Evolutionary conservation across 2,329 filamentous ascomycete species (phyloP).

Genomic region (Aspergillus uvarum): DNA sequence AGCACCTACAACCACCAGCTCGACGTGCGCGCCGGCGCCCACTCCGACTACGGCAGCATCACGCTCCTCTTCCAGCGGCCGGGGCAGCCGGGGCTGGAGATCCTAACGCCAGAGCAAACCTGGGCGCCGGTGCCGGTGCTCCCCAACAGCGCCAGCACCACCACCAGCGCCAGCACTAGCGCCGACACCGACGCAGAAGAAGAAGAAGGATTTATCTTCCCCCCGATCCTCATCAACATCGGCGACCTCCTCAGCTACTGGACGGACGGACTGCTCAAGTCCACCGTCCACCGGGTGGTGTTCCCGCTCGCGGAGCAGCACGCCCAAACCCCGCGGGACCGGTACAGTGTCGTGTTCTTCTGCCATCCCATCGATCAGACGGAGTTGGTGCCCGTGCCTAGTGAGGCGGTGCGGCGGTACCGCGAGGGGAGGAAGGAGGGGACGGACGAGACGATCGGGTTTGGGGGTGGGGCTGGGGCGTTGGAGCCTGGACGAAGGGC

Average conservation of each 20-base stretch:
- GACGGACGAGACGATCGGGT: conserved; percentile 41
- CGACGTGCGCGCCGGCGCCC: conserved; percentile 84
- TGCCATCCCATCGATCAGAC: conserved; percentile 61
- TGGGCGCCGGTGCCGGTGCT: conserved; percentile 69
- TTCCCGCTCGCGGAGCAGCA: conserved; percentile 55
- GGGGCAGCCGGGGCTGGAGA: conserved; percentile 83
- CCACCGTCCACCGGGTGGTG: conserved; percentile 84
- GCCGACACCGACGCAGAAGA: not conserved
- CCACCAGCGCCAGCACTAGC: not conserved
- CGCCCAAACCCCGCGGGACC: conserved; percentile 44
- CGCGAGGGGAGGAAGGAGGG: conserved; percentile 28
- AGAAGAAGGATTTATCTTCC: conserved; percentile 50
- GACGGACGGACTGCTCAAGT: conserved; percentile 84
- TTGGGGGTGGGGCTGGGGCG: conserved; percentile 41
- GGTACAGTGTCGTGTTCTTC: conserved; percentile 63
- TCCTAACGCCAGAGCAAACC: conserved; percentile 59
- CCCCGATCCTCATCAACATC: conserved; percentile 73
- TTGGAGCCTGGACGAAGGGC: conserved; percentile 36
- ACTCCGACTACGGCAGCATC: conserved; percentile 77
- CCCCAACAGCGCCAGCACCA: conserved; percentile 39
- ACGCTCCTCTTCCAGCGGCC: conserved; percentile 79
- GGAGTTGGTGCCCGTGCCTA: conserved; percentile 56
- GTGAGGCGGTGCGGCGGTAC: conserved; percentile 47
- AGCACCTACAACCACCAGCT: conserved; percentile 48
- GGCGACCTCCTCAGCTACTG: conserved; percentile 76